Percentiles rank a stretch among this genome's conserved stretches.
phyloP scores from a whole-genome alignment of 768 basidiomycete species.

The Lentinula raphanica region DNA sequence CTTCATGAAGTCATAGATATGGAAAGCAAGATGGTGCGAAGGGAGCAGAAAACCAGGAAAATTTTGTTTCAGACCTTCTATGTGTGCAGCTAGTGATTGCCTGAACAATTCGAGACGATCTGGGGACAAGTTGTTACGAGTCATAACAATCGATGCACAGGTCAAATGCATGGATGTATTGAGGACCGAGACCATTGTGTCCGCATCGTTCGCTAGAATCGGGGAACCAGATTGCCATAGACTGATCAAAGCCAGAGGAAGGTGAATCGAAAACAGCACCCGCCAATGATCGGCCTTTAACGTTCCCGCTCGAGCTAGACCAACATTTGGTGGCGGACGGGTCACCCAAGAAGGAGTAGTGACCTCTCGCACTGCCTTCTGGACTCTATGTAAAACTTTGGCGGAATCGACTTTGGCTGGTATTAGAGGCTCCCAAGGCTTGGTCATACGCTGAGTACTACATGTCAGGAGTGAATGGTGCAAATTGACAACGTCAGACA shows the following conservation, averaged over 20 bases:
- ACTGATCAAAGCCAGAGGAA: too few species aligned
- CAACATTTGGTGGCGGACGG: too few species aligned
- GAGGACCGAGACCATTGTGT: background rate
- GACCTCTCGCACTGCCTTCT: background rate
- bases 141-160: background rate
- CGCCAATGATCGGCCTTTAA: too few species aligned
- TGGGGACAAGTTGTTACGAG: background rate
- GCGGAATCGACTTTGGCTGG: background rate
- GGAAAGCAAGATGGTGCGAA: slow-evolving; percentile 8
- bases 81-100: slow-evolving; percentile 6
- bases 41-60: slow-evolving; percentile 11
- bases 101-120: background rate
- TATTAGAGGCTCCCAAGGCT: background rate
- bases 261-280: too few species aligned
- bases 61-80: slow-evolving; percentile 5
- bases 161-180: background rate
- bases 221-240: slow-evolving; percentile 11
- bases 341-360: too few species aligned
- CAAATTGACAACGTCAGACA: background rate
- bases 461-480: background rate
- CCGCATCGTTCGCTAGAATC: background rate
- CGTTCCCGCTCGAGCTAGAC: too few species aligned
- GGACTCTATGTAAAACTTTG: background rate
- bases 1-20: slow-evolving; percentile 14
- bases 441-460: background rate